phyloP scores from a whole-genome alignment of 164 flowering plant species.

The Magnolia officinalis region DNA sequence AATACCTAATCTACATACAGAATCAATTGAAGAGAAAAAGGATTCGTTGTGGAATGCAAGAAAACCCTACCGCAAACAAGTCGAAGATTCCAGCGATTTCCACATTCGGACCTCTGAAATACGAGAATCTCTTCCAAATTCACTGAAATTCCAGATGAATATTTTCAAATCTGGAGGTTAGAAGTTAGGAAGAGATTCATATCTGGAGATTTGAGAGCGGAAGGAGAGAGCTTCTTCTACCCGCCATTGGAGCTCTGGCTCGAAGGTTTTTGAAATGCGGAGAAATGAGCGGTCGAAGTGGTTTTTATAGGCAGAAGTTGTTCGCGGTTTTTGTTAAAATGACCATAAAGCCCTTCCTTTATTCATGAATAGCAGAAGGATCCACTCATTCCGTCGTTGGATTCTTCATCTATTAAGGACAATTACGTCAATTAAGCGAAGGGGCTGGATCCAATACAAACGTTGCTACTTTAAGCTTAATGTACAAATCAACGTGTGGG shows the following conservation, averaged over 20 bases:
- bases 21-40: neutral
- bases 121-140: neutral
- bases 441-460: too few relatives aligned
- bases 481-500: too few relatives aligned
- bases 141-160: neutral
- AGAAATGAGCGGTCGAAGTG: neutral
- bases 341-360: too few relatives aligned
- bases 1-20: neutral
- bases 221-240: neutral
- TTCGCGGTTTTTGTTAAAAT: too few relatives aligned
- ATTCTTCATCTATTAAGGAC: too few relatives aligned
- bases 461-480: too few relatives aligned
- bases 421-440: too few relatives aligned
- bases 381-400: too few relatives aligned
- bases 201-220: neutral
- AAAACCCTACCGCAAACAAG: neutral
- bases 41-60: neutral
- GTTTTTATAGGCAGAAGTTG: neutral
- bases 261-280: slow-evolving; percentile 6
- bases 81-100: neutral
- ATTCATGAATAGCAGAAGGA: too few relatives aligned
- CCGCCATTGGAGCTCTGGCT: slow-evolving; percentile 12
- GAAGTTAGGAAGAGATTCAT: neutral
- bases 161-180: neutral
- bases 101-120: neutral